Evolutionary conservation across 2,329 filamentous ascomycete genomes (phyloP).

Genomic region (Fusarium globosum): DNA sequence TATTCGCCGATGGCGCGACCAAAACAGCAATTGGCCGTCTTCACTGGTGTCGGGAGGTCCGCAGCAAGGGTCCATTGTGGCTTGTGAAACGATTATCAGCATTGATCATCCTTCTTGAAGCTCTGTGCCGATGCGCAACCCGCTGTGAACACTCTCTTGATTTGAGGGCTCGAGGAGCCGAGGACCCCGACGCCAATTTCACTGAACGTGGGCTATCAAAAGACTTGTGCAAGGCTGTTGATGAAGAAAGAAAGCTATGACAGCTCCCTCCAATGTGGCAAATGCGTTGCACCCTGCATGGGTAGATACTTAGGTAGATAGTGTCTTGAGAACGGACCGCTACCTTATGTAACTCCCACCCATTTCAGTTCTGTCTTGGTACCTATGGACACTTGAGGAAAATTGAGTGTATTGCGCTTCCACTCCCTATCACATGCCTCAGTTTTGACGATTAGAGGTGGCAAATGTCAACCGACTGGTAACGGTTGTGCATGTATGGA

Average conservation of each 20-base stretch:
- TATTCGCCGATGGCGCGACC: slow-evolving; percentile 16
- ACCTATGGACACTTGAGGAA: slow-evolving; percentile 7
- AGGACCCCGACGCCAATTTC: slow-evolving; percentile 7
- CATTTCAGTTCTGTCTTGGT: slow-evolving; percentile 25
- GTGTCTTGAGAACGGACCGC: slow-evolving; percentile 10
- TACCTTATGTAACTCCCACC: not conserved
- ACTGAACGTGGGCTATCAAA: not conserved
- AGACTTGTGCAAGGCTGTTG: not conserved
- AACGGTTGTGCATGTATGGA: not conserved
- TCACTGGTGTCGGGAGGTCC: not conserved
- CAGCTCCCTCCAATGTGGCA: slow-evolving; percentile 10
- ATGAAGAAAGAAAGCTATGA: not conserved
- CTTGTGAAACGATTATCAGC: slow-evolving; percentile 17
- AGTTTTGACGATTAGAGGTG: slow-evolving; percentile 7
- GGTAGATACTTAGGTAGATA: not conserved
- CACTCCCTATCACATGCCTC: slow-evolving; percentile 25
- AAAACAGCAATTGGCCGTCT: slow-evolving; percentile 7
- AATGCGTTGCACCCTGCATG: slow-evolving; percentile 7
- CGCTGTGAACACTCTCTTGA: not conserved
- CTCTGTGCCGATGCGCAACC: slow-evolving; percentile 13
- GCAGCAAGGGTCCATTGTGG: slow-evolving; percentile 26
- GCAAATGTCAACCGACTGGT: slow-evolving; percentile 18
- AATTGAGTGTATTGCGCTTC: not conserved
- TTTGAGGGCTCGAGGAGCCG: slow-evolving; percentile 19
- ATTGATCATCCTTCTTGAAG: slow-evolving; percentile 13